Conservation (phyloP, 2,329 filamentous ascomycete species). For the Malbranchea zuffiana region DNA sequence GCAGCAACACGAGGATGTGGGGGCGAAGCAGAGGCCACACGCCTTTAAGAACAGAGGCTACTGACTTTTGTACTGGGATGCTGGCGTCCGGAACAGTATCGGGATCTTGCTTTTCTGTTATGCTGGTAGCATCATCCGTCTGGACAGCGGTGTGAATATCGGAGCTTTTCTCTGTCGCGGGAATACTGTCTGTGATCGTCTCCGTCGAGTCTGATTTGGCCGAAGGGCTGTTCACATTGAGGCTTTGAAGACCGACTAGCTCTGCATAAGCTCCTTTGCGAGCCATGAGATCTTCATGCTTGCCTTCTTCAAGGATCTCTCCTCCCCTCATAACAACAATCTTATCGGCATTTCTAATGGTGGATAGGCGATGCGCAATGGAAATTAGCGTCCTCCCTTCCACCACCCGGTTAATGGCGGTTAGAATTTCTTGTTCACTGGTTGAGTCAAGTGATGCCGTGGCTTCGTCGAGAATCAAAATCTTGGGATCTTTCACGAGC, state of each 20-base stretch:
- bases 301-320: constrained; percentile 19
- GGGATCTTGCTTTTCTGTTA: neutral
- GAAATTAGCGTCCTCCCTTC: constrained; percentile 18
- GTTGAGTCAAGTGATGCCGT: constrained; percentile 21
- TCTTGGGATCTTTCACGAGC: constrained; percentile 68
- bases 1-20: constrained; percentile 34
- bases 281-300: constrained; percentile 19
- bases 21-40: constrained; percentile 31
- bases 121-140: constrained; percentile 15
- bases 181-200: neutral
- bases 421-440: constrained; percentile 20
- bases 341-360: constrained; percentile 21
- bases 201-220: constrained; percentile 7
- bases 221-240: constrained; percentile 14
- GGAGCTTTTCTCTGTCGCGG: constrained; percentile 2
- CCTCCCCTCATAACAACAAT: constrained; percentile 23
- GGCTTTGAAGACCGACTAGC: constrained; percentile 35
- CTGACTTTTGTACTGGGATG: constrained; percentile 18
- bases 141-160: constrained; percentile 15
- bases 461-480: constrained; percentile 43
- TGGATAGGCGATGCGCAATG: constrained; percentile 23
- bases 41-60: constrained; percentile 14
- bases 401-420: constrained; percentile 16
- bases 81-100: constrained; percentile 20
- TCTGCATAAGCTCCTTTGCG: constrained; percentile 32